phyloP scores from a whole-genome alignment of 495 filamentous ascomycete species.

The Aspergillus sclerotioniger region DNA sequence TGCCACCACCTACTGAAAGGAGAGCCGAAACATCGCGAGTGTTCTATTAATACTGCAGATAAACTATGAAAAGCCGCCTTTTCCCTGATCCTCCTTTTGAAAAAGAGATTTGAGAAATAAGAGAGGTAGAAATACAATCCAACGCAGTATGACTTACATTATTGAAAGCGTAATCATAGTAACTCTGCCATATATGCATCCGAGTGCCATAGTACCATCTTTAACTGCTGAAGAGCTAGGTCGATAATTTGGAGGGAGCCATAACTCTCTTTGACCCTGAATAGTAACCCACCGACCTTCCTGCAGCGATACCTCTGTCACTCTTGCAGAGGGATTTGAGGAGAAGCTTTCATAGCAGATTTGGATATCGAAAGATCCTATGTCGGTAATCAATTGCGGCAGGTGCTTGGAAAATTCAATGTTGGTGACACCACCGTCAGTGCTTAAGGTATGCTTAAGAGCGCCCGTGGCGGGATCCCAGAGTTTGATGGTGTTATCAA shows the following conservation, averaged over 20 bases:
- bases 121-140: too few species aligned
- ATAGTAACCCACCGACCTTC: conserved; percentile 3
- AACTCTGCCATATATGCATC: conserved; percentile 5
- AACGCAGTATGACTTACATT: too few species aligned
- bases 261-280: conserved; percentile 6
- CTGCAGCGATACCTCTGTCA: conserved; percentile 4
- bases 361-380: conserved; percentile 7
- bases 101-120: too few species aligned
- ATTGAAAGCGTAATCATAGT: conserved; percentile 1
- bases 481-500: conserved; percentile 22
- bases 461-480: conserved; percentile 5
- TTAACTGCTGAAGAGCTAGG: not conserved
- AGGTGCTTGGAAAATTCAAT: conserved; percentile 7
- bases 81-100: too few species aligned
- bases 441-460: not conserved
- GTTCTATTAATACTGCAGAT: too few species aligned
- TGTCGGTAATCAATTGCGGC: conserved; percentile 4
- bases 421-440: conserved; percentile 7
- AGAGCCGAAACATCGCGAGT: too few species aligned
- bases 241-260: conserved; percentile 5
- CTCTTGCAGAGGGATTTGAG: conserved; percentile 3
- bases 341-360: conserved; percentile 3
- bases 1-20: too few species aligned
- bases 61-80: too few species aligned
- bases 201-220: conserved; percentile 9